Percentiles rank a stretch among this genome's conserved stretches.
Conservation (phyloP, 2,329 filamentous ascomycete species). For the Arthrinium phaeospermum region DNA sequence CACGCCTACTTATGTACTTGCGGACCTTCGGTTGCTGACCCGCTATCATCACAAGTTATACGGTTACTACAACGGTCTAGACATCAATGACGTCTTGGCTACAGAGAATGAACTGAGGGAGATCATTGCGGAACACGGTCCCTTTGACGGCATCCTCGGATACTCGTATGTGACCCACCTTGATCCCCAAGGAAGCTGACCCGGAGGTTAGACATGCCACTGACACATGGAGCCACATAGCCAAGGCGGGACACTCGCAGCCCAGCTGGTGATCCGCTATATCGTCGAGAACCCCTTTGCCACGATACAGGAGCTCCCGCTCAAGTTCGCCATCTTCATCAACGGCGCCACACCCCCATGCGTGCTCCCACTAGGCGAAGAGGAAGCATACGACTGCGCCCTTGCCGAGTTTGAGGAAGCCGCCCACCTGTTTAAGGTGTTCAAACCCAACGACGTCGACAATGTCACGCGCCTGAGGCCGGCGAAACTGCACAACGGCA, state of each 20-base stretch:
- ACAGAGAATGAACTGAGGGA: slow-evolving; percentile 9
- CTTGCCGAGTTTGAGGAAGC: slow-evolving; percentile 17
- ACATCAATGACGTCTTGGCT: slow-evolving; percentile 11
- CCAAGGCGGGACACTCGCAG: slow-evolving; percentile 13
- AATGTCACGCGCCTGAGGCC: slow-evolving; percentile 7
- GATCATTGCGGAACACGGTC: slow-evolving; percentile 16
- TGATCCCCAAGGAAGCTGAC: not conserved
- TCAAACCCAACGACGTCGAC: slow-evolving; percentile 17
- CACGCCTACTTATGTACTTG: not conserved
- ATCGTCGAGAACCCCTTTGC: slow-evolving; percentile 19
- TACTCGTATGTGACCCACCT: not conserved
- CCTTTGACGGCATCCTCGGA: slow-evolving; percentile 19
- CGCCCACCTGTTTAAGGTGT: slow-evolving; percentile 14
- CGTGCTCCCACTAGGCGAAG: not conserved
- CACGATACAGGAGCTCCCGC: slow-evolving; percentile 15
- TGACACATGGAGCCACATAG: not conserved
- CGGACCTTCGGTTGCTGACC: not conserved
- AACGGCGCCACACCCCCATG: slow-evolving; percentile 16
- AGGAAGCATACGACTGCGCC: slow-evolving; percentile 6
- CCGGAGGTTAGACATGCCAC: not conserved
- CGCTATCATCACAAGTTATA: not conserved
- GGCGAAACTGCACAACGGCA: slow-evolving; percentile 1
- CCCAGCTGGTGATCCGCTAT: slow-evolving; percentile 17
- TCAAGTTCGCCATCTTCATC: slow-evolving; percentile 21
- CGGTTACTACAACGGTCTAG: slow-evolving; percentile 17